Conservation (phyloP, 352 stramenopile genomes). For the Pythium utonaiense region DNA sequence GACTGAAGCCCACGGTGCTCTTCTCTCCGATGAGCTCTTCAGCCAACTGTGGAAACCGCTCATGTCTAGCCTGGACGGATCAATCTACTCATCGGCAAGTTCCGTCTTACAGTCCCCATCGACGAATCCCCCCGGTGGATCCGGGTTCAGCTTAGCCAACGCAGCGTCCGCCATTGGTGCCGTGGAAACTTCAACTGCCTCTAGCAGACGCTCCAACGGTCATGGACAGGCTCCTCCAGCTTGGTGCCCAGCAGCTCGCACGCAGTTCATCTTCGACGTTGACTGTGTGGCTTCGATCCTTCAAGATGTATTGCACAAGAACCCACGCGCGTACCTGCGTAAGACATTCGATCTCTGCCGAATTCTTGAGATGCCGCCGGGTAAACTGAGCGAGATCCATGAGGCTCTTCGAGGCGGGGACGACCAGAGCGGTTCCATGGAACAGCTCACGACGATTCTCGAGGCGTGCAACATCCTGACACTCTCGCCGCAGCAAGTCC, state of each 20-base stretch:
- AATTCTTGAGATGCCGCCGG: constrained; percentile 37
- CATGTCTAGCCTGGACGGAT: constrained; percentile 11
- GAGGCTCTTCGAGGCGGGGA: constrained; percentile 34
- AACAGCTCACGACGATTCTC: constrained; percentile 70
- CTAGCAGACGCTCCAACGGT: neutral
- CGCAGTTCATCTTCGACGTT: constrained; percentile 46
- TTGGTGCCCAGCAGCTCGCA: constrained; percentile 23
- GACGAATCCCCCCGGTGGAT: neutral
- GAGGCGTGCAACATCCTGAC: constrained; percentile 55
- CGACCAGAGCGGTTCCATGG: constrained; percentile 20
- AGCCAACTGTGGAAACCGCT: constrained; percentile 26
- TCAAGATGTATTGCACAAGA: constrained; percentile 22
- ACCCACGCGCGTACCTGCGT: constrained; percentile 37
- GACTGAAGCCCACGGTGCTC: neutral
- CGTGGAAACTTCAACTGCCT: neutral
- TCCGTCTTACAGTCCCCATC: neutral
- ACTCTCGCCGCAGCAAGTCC: constrained; percentile 46
- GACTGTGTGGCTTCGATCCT: constrained; percentile 35
- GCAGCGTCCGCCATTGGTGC: constrained; percentile 21
- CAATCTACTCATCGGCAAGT: constrained; percentile 3
- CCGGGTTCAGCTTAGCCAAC: constrained; percentile 12
- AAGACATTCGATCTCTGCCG: constrained; percentile 41
- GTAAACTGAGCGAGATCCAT: constrained; percentile 40
- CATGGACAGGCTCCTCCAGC: neutral
- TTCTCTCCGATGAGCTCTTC: constrained; percentile 6